phyloP scores from a whole-genome alignment of 2,329 filamentous ascomycete species.

The Botryosphaeria agaves region DNA sequence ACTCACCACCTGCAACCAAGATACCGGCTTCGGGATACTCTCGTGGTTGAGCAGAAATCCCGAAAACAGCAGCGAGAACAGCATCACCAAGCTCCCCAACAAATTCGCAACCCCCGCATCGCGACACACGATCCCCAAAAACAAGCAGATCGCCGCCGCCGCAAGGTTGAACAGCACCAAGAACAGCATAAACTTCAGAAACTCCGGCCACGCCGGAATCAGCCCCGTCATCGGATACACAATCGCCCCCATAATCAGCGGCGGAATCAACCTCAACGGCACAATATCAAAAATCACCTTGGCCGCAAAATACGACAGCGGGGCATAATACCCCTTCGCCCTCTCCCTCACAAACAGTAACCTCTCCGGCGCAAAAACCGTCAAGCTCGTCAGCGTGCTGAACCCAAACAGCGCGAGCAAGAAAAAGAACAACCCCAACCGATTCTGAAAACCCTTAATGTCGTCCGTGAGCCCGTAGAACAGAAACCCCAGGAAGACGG shows the following conservation, averaged over 20 bases:
- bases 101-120: slow-evolving; percentile 84
- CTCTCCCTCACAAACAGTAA: slow-evolving; percentile 83
- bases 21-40: slow-evolving; percentile 66
- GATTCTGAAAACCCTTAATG: slow-evolving; percentile 94
- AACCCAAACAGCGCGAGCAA: slow-evolving; percentile 90
- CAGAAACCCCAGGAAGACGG: slow-evolving; percentile 83
- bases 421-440: slow-evolving; percentile 95
- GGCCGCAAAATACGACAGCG: slow-evolving; percentile 81
- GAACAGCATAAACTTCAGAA: slow-evolving; percentile 81
- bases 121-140: slow-evolving; percentile 89
- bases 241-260: slow-evolving; percentile 87
- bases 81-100: slow-evolving; percentile 88
- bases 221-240: slow-evolving; percentile 97
- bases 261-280: slow-evolving; percentile 82
- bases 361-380: slow-evolving; percentile 81
- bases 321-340: slow-evolving; percentile 92
- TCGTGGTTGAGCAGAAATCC: slow-evolving; percentile 89
- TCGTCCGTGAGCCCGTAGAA: slow-evolving; percentile 96
- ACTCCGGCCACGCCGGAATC: slow-evolving; percentile 63
- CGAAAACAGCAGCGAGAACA: slow-evolving; percentile 89
- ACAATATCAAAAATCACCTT: slow-evolving; percentile 99
- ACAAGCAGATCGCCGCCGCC: slow-evolving; percentile 81
- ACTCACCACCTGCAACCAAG: slow-evolving; percentile 74
- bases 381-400: slow-evolving; percentile 84
- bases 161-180: slow-evolving; percentile 92